phyloP scores from a whole-genome alignment of 2,329 filamentous ascomycete genomes.

The Beauveria australis region DNA sequence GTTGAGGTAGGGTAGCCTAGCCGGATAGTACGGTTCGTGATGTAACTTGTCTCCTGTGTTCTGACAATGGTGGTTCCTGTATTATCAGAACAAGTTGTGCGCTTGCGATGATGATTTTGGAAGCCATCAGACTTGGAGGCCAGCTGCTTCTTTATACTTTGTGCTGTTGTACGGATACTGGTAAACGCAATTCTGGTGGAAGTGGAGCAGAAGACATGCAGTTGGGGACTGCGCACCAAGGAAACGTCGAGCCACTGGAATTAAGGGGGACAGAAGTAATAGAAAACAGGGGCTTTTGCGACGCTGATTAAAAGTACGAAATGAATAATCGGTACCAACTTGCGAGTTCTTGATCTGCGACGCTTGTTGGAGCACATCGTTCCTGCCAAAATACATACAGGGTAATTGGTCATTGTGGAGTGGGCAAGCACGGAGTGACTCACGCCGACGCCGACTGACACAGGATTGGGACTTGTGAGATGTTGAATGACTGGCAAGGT shows the following conservation, averaged over 20 bases:
- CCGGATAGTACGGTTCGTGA: background rate
- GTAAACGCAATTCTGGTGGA: background rate
- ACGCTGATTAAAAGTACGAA: background rate
- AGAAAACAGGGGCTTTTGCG: background rate
- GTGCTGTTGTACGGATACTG: too few relatives aligned
- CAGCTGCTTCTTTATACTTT: background rate
- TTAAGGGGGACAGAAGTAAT: background rate
- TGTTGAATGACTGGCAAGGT: background rate
- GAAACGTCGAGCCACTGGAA: background rate
- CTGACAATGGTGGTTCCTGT: background rate
- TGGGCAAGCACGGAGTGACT: slow-evolving; percentile 9
- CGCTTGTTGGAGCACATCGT: background rate
- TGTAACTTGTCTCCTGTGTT: background rate
- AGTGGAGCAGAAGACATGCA: background rate
- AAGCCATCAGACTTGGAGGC: background rate
- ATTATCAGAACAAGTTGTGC: background rate
- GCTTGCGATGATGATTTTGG: background rate
- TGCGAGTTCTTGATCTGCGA: background rate
- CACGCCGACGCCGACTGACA: slow-evolving; percentile 13
- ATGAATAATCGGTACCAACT: background rate
- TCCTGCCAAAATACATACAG: background rate
- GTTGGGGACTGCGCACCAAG: background rate
- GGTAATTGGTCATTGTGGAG: background rate
- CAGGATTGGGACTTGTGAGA: background rate
- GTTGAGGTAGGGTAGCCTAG: slow-evolving; percentile 6